Evolutionary conservation across 345 rosid genomes (phyloP), one percentile per base, ranked within the genome.

Genomic region (Populus davidiana): DNA sequence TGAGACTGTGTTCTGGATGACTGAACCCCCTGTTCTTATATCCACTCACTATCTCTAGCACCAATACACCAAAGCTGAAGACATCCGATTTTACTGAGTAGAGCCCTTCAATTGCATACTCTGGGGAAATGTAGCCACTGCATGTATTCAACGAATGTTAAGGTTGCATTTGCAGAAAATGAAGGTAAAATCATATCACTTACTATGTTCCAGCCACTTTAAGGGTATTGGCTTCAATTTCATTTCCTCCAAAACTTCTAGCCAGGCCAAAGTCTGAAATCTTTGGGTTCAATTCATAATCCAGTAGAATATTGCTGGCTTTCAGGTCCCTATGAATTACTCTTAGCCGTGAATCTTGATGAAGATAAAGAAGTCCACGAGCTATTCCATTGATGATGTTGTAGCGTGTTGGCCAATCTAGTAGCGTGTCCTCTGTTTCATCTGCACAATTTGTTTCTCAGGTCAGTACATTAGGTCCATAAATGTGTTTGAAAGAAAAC

Each of bases 311-410:
- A 5, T 74, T 74, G 23, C 59, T 12, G 16, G 77, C 77, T 27
- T 74, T 74, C 23, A 74, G 69, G 39, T 74, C 77, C 41, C 69
- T 62, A 43, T 74, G 69, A 61, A 74, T 74, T 33, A 74, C 47
- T 43, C 77, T 41, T 7, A 74, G 47, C 0, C 69, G 63, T n/a
- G 69, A 74, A 62, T 52, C 75, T 9, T 56, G 63, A 25, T 56
- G 63, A n/a, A 87, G 86, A 79, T 87, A 86, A 21, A 83, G 61
- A 59, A 62, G 69, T 27, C 77, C 69, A 2, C 70, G 18, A 25
- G 69, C 77, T 23, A 74, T 74, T 14, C 70, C 77, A 29, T 63
- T 27, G 33, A 74, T 63, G 13, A 74, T 74, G 77, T 29, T 29
- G 9, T 13, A 11, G 18, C 77, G 69, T 23, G 20, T 74, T 2